Evolutionary conservation across 768 basidiomycete species (phyloP).

Genomic region (Lentinula lateritia): DNA sequence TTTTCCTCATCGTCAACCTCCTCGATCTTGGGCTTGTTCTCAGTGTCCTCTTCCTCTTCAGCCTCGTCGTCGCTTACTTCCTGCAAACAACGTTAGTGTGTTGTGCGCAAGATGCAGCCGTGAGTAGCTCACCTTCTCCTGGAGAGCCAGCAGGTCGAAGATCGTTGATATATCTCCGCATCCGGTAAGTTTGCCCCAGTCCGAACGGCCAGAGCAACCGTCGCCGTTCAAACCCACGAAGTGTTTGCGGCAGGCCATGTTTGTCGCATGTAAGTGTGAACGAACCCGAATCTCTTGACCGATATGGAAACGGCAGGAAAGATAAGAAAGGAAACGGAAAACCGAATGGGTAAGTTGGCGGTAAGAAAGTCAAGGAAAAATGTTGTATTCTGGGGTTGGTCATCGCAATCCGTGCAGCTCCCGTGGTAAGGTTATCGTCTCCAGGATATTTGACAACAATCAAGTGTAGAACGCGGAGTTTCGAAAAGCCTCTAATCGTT

Average conservation of each 20-base stretch:
- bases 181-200: slow-evolving; percentile 31
- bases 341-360: slow-evolving; percentile 43
- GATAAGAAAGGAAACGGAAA: slow-evolving; percentile 39
- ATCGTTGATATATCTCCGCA: slow-evolving; percentile 32
- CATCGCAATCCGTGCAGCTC: slow-evolving; percentile 59
- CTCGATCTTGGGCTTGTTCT: slow-evolving; percentile 73
- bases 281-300: slow-evolving; percentile 41
- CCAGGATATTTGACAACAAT: slow-evolving; percentile 65
- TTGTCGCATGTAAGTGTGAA: slow-evolving; percentile 56
- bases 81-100: slow-evolving; percentile 29
- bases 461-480: slow-evolving; percentile 56
- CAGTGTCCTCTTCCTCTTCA: slow-evolving; percentile 66
- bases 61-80: slow-evolving; percentile 85
- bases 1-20: slow-evolving; percentile 81
- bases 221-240: slow-evolving; percentile 46
- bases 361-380: slow-evolving; percentile 64
- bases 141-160: slow-evolving; percentile 34
- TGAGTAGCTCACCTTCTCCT: slow-evolving; percentile 68
- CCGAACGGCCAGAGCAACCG: slow-evolving; percentile 45
- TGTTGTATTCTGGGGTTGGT: slow-evolving; percentile 60
- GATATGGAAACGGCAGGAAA: slow-evolving; percentile 33
- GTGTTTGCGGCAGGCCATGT: slow-evolving; percentile 56
- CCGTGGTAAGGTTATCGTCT: slow-evolving; percentile 52
- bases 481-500: slow-evolving; percentile 53
- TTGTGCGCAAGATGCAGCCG: neutral